These are phyloP conservation scores for Cytidiella melzeri DNA, from an alignment of 768 basidiomycete species.

Conservation along the genomic window DNA sequence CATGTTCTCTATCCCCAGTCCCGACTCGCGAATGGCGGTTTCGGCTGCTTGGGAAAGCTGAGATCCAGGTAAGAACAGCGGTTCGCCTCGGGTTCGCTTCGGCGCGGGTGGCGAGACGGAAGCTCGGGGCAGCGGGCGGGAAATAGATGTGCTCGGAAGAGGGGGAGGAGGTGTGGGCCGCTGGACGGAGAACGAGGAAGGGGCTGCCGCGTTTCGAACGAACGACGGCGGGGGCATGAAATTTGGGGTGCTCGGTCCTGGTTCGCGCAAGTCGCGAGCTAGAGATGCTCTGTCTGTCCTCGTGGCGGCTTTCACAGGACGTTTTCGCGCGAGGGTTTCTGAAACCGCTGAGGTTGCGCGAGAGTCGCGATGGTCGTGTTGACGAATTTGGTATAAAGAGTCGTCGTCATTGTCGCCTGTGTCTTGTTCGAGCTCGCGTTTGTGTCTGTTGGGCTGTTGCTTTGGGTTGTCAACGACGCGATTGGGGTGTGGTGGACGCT, in stretches of 20 bases:
- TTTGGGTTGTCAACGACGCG: slow-evolving; percentile 4
- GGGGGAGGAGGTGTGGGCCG: neutral
- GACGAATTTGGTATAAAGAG: too few relatives aligned
- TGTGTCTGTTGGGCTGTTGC: slow-evolving; percentile 23
- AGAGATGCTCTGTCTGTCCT: slow-evolving; percentile 21
- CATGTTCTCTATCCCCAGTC: slow-evolving; percentile 67
- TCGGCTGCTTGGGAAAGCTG: slow-evolving; percentile 48
- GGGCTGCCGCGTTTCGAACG: too few relatives aligned
- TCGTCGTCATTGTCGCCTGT: neutral
- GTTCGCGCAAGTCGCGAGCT: slow-evolving; percentile 15
- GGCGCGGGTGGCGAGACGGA: slow-evolving; percentile 20
- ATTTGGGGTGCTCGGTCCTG: neutral
- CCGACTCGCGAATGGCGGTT: slow-evolving; percentile 49
- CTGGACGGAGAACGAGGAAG: neutral
- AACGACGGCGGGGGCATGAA: slow-evolving; percentile 29
- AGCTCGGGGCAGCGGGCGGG: too few relatives aligned
- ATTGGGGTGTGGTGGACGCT: neutral
- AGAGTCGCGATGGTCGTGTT: slow-evolving; percentile 25
- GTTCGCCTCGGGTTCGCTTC: slow-evolving; percentile 16
- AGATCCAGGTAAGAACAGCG: slow-evolving; percentile 27
- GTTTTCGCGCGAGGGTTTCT: slow-evolving; percentile 32
- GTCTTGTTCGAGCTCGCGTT: slow-evolving; percentile 35
- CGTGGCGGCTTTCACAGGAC: slow-evolving; percentile 48
- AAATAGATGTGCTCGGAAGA: slow-evolving; percentile 28
- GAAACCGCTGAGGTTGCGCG: slow-evolving; percentile 17